Evolutionary conservation across 208 protist genomes (phyloP).

Genomic region (Trypanosoma vivax): DNA sequence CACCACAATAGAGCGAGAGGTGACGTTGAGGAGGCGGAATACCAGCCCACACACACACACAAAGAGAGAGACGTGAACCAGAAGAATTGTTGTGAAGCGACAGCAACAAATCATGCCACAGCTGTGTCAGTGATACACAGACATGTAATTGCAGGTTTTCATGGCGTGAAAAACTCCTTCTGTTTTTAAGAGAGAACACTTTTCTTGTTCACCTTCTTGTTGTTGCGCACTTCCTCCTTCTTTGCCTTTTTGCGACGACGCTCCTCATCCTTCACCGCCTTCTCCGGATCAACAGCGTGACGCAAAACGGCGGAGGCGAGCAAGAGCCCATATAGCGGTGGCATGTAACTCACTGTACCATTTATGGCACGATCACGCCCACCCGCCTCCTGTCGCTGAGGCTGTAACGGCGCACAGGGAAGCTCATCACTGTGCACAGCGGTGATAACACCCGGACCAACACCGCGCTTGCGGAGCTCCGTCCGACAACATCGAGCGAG

Average conservation of each 20-base stretch:
- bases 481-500: slow-evolving; percentile 59
- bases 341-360: slow-evolving; percentile 90
- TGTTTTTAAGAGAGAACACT: neutral
- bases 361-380: slow-evolving; percentile 77
- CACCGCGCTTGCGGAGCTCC: slow-evolving; percentile 52
- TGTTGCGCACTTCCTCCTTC: slow-evolving; percentile 16
- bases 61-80: too few species aligned
- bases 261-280: slow-evolving; percentile 34
- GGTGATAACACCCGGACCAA: slow-evolving; percentile 47
- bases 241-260: slow-evolving; percentile 27
- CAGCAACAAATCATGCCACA: too few species aligned
- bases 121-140: too few species aligned
- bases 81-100: too few species aligned
- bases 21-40: too few species aligned
- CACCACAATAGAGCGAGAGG: too few species aligned
- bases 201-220: slow-evolving; percentile 21
- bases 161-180: too few species aligned
- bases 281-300: slow-evolving; percentile 46
- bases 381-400: slow-evolving; percentile 68
- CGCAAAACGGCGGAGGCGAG: slow-evolving; percentile 69
- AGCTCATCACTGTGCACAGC: slow-evolving; percentile 69
- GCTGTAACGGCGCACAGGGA: slow-evolving; percentile 46
- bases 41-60: too few species aligned
- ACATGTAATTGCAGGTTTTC: too few species aligned
- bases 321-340: slow-evolving; percentile 75